Evolutionary conservation across 2,329 filamentous ascomycete species (phyloP), one percentile per base, ranked within the genome.

Genomic region (Cladosporium sp.): DNA sequence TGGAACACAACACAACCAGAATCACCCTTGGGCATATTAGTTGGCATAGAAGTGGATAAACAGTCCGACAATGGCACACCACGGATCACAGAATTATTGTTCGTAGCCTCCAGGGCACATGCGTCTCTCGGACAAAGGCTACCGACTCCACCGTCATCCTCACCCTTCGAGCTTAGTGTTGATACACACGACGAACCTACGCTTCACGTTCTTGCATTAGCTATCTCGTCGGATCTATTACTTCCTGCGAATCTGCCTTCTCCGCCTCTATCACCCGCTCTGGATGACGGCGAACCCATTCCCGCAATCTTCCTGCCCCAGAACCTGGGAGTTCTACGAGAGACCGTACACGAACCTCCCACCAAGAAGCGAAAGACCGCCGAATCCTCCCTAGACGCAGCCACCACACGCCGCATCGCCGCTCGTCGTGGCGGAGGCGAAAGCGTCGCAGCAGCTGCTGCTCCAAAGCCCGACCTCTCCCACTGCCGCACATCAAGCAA

Each of bases 371-470:
- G 81, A 18, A 81, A 79, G 63, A 78, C 76, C 26, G 71, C 78
- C 15, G 73, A 72, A 7, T 78, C 81, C 38, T 72, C 83, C 4
- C 83, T 85, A 60, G 81, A 84, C 58, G 79, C 82, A 71, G 83
- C 83, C 4, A 76, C 77, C 1, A 76, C 81, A 57, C 78, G 78
- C 3, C 77, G 78, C 3, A 78, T 76, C 58, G 80, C 80, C 63
- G 78, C 80, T 1, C 78, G 77, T 36, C 74, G 78, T 18, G 76
- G 77, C 12, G 81, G 80, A 4, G 82, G 81, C 1, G 76, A 79
- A 64, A 77, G 78, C 32, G 72, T 83, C 4, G 71, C 80, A 2
- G 81, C 80, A 10, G 79, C 81, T 3, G 79, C 81, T 12, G 73
- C 74, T 5, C 28, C 66, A 71, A 78, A 76, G 41, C 70, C 74